A percentile compares a stretch with the other conserved stretches of the same genome.
Conservation (phyloP, 169 alveolate genomes). For the Toxoplasma gondii region DNA sequence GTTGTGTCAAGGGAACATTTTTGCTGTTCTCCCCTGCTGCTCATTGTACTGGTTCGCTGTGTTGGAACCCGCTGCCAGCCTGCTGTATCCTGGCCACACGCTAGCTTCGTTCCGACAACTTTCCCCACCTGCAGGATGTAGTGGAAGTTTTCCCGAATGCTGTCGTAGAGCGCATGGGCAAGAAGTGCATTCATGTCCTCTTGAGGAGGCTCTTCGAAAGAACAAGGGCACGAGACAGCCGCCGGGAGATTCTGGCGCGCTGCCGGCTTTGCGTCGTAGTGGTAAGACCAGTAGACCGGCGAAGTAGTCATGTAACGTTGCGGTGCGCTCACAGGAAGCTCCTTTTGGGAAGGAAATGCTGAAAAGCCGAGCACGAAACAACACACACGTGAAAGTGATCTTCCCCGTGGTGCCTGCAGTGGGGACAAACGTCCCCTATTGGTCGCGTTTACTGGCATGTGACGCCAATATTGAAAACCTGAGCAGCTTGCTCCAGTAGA, state of each 20-base stretch:
- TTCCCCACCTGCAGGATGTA: slow-evolving; percentile 10
- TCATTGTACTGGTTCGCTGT: too few species aligned
- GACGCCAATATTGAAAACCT: too few species aligned
- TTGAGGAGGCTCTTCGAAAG: not conserved
- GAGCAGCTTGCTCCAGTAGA: too few species aligned
- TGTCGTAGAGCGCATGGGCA: slow-evolving; percentile 14
- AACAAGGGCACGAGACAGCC: not conserved
- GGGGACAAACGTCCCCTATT: too few species aligned
- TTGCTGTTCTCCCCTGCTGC: too few species aligned
- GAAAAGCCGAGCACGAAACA: not conserved
- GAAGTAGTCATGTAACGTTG: not conserved
- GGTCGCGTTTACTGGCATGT: too few species aligned
- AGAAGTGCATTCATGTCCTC: slow-evolving; percentile 9
- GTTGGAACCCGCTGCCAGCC: too few species aligned
- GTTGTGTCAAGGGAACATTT: too few species aligned
- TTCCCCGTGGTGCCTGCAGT: too few species aligned
- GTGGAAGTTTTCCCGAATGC: slow-evolving; percentile 9
- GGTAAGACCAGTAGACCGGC: slow-evolving; percentile 32
- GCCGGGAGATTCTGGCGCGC: not conserved
- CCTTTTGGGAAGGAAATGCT: not conserved
- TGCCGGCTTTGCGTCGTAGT: slow-evolving; percentile 36
- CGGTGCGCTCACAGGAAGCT: not conserved
- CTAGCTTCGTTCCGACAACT: not conserved
- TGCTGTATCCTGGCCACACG: too few species aligned
- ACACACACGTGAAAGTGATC: not conserved